phyloP scores from a whole-genome alignment of 768 basidiomycete species.

The Podaxis sp. region DNA sequence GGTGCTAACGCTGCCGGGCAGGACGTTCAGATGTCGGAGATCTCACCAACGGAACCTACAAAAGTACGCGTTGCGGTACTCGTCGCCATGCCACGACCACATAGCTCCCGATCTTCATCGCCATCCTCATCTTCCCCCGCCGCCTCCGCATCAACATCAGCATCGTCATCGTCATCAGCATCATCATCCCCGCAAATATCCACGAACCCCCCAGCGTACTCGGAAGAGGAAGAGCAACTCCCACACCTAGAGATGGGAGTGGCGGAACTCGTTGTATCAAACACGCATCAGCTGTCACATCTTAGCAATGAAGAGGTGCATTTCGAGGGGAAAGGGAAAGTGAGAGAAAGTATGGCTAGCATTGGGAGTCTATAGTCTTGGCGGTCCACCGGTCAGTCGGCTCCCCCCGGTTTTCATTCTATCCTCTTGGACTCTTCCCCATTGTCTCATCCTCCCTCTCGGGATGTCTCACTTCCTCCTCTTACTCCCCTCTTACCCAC shows the following conservation, averaged over 20 bases:
- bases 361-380: conserved; percentile 1
- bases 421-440: not conserved
- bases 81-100: conserved; percentile 42
- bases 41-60: conserved; percentile 2
- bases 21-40: conserved; percentile 6
- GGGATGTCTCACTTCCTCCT: no score
- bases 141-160: conserved; percentile 11
- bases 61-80: conserved; percentile 40
- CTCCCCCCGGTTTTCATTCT: not conserved
- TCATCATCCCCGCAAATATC: conserved; percentile 3
- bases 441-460: not conserved
- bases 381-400: not conserved
- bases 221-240: conserved; percentile 23
- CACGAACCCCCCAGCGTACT: not conserved
- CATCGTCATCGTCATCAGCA: conserved; percentile 6
- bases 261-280: conserved; percentile 20
- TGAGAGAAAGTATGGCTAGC: conserved; percentile 13
- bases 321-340: not conserved
- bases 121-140: conserved; percentile 10
- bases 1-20: conserved; percentile 2
- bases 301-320: conserved; percentile 4
- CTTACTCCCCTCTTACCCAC: no score
- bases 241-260: conserved; percentile 29
- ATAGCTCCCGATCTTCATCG: not conserved
- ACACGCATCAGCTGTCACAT: conserved; percentile 5